These are phyloP conservation scores for Colletotrichum siamense DNA, from an alignment of 2,329 filamentous ascomycete species.

Conservation along the genomic window DNA sequence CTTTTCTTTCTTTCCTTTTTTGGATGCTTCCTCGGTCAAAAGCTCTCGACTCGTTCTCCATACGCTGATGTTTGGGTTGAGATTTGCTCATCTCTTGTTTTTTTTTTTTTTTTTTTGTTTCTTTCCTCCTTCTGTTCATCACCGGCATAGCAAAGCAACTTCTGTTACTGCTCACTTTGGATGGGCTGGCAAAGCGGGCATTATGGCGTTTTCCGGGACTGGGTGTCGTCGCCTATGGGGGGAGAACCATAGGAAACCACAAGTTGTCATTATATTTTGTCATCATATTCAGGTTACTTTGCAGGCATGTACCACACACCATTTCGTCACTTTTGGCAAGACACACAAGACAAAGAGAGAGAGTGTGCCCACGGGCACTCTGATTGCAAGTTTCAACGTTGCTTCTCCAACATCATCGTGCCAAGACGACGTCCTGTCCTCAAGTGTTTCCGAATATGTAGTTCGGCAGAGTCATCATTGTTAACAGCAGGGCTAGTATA, in stretches of 20 bases:
- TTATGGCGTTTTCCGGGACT: background rate
- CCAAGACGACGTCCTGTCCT: background rate
- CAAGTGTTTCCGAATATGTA: background rate
- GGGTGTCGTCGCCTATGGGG: background rate
- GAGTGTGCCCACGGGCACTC: background rate
- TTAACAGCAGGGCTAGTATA: background rate
- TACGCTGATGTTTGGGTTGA: background rate
- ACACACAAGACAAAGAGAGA: background rate
- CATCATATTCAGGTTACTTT: background rate
- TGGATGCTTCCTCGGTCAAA: background rate
- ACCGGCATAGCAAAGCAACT: slow-evolving; percentile 14
- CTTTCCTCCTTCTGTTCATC: background rate
- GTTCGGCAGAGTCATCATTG: background rate
- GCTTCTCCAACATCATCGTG: background rate
- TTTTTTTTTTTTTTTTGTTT: background rate
- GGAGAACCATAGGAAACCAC: background rate
- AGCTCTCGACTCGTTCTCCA: background rate
- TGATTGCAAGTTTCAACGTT: background rate
- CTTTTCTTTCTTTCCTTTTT: background rate
- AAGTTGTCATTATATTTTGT: background rate
- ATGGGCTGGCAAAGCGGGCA: background rate
- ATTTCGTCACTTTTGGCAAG: background rate
- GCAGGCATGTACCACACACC: background rate
- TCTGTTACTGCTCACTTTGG: background rate
- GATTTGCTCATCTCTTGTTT: background rate